Conservation (phyloP, 129 eudicot genomes). For the Escallonia herrerae region DNA sequence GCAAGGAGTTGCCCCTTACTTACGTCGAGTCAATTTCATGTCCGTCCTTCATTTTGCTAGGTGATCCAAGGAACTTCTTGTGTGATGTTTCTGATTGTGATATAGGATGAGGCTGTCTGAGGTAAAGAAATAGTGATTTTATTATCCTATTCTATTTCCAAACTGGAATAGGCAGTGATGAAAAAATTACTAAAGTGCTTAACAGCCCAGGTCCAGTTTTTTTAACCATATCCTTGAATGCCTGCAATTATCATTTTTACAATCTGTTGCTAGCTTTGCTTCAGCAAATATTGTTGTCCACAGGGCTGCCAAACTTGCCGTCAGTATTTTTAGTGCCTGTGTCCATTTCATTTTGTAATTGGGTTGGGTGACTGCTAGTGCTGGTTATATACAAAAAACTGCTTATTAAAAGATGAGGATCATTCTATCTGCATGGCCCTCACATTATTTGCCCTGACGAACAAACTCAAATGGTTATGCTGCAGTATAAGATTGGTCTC, state of each 20-base stretch:
- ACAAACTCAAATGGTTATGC: background rate
- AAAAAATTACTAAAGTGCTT: no score
- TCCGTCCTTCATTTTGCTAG: background rate
- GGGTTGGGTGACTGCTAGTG: no score
- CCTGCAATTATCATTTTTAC: background rate
- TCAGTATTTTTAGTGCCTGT: background rate
- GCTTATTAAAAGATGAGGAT: background rate
- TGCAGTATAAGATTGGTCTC: background rate
- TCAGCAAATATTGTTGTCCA: background rate
- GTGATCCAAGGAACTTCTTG: background rate
- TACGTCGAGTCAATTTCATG: background rate
- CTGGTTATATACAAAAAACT: background rate
- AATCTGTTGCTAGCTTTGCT: background rate
- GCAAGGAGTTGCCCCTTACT: background rate
- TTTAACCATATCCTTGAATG: background rate
- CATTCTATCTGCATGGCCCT: background rate
- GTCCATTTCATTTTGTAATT: no score
- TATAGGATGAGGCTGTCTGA: background rate
- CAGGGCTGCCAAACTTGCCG: background rate
- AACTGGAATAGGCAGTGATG: background rate
- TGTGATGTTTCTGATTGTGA: background rate
- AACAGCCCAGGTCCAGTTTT: no score
- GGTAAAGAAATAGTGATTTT: constrained; percentile 3
- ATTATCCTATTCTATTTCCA: background rate
- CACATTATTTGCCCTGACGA: background rate